Evolutionary conservation across 2,329 filamentous ascomycete genomes (phyloP).

Genomic region (Davidsoniella neocaledoniae): DNA sequence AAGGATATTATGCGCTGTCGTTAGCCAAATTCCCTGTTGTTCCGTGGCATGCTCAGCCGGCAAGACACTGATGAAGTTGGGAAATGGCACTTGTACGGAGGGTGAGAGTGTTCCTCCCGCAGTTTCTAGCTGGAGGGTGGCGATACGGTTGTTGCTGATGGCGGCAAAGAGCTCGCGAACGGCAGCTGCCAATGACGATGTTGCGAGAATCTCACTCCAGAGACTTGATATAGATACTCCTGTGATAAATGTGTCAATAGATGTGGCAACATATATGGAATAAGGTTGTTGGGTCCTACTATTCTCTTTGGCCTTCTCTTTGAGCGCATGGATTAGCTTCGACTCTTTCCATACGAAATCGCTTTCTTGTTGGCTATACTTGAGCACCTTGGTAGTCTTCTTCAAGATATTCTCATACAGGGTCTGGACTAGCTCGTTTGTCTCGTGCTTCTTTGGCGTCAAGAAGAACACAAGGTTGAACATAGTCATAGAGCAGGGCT

Average conservation of each 20-base stretch:
- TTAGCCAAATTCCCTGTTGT: conserved; percentile 67
- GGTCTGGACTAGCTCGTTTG: conserved; percentile 54
- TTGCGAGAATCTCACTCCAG: conserved; percentile 54
- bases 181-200: conserved; percentile 64
- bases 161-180: conserved; percentile 69
- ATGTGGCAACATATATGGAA: neutral
- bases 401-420: conserved; percentile 80
- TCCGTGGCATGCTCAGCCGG: conserved; percentile 51
- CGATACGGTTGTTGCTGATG: conserved; percentile 72
- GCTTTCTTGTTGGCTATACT: conserved; percentile 77
- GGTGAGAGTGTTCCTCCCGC: conserved; percentile 39
- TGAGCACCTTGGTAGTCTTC: conserved; percentile 81
- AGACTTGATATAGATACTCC: conserved; percentile 44
- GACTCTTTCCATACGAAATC: conserved; percentile 88
- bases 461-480: conserved; percentile 94
- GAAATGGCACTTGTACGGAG: conserved; percentile 47
- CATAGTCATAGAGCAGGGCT: conserved; percentile 72
- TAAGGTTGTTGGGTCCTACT: conserved; percentile 23
- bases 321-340: conserved; percentile 62
- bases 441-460: conserved; percentile 61
- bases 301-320: conserved; percentile 64
- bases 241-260: conserved; percentile 16
- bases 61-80: conserved; percentile 56
- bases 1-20: conserved; percentile 63
- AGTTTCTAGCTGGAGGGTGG: conserved; percentile 60